These are phyloP conservation scores for Allium cepa DNA, from an alignment of 106 monocot species.

Conservation along the genomic window DNA sequence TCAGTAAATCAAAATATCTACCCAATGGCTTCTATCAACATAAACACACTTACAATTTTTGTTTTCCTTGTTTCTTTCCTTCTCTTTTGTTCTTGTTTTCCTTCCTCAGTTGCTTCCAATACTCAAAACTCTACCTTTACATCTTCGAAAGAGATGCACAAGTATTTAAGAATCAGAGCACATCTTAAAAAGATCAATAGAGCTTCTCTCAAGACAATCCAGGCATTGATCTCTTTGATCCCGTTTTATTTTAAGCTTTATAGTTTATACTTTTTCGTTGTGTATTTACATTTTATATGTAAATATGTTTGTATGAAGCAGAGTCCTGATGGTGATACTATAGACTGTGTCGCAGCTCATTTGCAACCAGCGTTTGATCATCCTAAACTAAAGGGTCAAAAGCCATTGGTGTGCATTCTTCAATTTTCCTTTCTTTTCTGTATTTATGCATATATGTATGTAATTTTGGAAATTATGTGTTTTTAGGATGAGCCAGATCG, in stretches of 20 bases:
- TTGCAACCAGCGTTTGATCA: constrained; percentile 90
- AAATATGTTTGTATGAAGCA: not conserved
- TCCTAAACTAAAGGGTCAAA: constrained; percentile 58
- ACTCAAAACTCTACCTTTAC: constrained; percentile 10
- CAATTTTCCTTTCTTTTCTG: not conserved
- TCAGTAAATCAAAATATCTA: not conserved
- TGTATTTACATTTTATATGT: no score
- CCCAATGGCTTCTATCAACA: constrained; percentile 10
- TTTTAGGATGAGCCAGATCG: constrained; percentile 59
- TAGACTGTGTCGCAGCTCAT: constrained; percentile 74
- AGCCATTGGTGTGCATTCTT: constrained; percentile 38
- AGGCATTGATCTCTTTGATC: constrained; percentile 20
- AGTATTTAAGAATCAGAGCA: constrained; percentile 37
- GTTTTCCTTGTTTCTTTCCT: not conserved
- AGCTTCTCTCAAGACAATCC: constrained; percentile 64
- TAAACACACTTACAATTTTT: not conserved
- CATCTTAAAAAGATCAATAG: constrained; percentile 56
- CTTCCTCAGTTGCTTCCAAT: not conserved
- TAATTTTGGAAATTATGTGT: not conserved
- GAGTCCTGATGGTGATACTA: constrained; percentile 88
- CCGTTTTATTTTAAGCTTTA: not conserved
- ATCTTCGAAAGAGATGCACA: constrained; percentile 24
- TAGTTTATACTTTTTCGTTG: not conserved
- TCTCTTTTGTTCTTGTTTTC: constrained; percentile 5
- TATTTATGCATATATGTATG: not conserved